These are phyloP conservation scores for Corchorus capsularis DNA, from an alignment of 345 rosid genomes.

Conservation along the genomic window DNA sequence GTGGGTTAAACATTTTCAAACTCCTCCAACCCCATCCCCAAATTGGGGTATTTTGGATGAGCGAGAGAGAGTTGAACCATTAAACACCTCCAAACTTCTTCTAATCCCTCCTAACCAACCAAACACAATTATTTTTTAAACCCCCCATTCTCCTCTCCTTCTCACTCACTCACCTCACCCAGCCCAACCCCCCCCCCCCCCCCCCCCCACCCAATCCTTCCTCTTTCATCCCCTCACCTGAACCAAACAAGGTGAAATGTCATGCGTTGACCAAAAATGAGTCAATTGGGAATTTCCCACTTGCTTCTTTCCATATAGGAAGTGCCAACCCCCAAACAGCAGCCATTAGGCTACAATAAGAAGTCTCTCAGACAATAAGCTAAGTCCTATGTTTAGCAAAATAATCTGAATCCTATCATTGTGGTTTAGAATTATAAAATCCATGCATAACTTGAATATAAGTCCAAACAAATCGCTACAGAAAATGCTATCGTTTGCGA, in stretches of 20 bases:
- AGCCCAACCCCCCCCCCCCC: no score
- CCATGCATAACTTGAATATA: background rate
- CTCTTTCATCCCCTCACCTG: no score
- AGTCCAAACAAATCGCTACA: background rate
- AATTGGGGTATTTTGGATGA: no score
- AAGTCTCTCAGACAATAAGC: background rate
- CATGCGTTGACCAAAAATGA: background rate
- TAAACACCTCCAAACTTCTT: no score
- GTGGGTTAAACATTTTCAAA: no score
- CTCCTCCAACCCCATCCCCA: no score
- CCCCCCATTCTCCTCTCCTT: no score
- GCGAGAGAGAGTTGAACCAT: no score
- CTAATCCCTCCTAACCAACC: no score
- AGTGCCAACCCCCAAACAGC: background rate
- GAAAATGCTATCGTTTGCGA: background rate
- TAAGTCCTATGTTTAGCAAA: background rate
- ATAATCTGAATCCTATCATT: background rate
- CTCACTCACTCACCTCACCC: no score
- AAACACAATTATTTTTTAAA: no score
- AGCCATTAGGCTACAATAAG: conserved; percentile 1
- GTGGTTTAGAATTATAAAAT: background rate
- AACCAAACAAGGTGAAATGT: background rate
- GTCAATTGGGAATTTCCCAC: background rate
- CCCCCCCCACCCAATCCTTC: no score
- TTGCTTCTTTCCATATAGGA: background rate